These are phyloP conservation scores for Scytalidium lignicola DNA, from an alignment of 2,329 filamentous ascomycete species.

Conservation along the genomic window DNA sequence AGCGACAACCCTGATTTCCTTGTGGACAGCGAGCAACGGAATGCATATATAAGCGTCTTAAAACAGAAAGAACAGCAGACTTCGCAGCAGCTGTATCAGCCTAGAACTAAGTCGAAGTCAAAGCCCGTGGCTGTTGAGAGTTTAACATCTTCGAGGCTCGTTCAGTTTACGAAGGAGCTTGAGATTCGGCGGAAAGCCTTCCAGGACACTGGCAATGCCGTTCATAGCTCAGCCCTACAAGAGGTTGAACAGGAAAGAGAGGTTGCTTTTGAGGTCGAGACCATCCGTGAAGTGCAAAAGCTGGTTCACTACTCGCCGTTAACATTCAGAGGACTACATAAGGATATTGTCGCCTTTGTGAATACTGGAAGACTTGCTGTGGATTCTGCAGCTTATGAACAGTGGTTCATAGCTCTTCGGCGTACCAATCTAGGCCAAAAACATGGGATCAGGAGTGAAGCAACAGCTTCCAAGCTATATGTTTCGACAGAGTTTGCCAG, in stretches of 20 bases:
- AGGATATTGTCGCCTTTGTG: constrained; percentile 40
- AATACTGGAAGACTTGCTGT: constrained; percentile 37
- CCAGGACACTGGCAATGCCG: constrained; percentile 38
- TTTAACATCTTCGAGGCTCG: constrained; percentile 19
- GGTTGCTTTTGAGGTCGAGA: constrained; percentile 40
- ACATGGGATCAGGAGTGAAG: constrained; percentile 21
- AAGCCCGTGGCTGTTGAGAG: background rate
- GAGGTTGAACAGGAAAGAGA: constrained; percentile 48
- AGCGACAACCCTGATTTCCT: constrained; percentile 38
- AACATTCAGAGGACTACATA: constrained; percentile 40
- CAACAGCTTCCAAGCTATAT: constrained; percentile 28
- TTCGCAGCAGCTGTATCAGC: constrained; percentile 52
- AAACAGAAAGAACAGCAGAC: constrained; percentile 51
- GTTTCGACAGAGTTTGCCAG: constrained; percentile 42
- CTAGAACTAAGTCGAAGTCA: constrained; percentile 17
- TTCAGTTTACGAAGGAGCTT: constrained; percentile 30
- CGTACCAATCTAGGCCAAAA: constrained; percentile 33
- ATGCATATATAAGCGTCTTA: constrained; percentile 38
- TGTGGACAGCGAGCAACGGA: constrained; percentile 25
- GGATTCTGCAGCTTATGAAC: constrained; percentile 32
- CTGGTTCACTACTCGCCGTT: constrained; percentile 32
- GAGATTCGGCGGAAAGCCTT: constrained; percentile 28
- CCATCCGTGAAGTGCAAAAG: constrained; percentile 39
- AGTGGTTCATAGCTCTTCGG: constrained; percentile 37
- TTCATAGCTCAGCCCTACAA: constrained; percentile 47